Evolutionary conservation across 1,284 basidiomycete species (phyloP), one percentile per base, ranked within the genome.

Genomic region (Somion occarium): DNA sequence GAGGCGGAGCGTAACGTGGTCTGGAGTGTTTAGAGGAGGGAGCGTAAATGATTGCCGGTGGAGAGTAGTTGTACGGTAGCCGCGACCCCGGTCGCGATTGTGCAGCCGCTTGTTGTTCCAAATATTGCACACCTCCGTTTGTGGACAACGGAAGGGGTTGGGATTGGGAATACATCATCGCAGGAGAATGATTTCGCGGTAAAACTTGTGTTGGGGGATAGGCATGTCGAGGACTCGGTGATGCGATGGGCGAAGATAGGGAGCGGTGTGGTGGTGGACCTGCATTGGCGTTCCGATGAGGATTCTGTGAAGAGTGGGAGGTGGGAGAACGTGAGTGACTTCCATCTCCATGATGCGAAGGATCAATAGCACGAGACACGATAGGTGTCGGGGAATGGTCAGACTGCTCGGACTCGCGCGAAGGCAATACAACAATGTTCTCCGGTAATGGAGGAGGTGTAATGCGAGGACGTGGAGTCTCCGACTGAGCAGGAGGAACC

Each of bases 31-130:
- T 56, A 18, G 62, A 61, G 1, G 68, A 67, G 0, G 68, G 67
- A 1, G 67, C 67, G 50, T 70, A 69, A 26, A 69, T 58, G 44
- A 69, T 70, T 23, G 64, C 59, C 7, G 68, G 68, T 3, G 67
- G 68, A 2, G 59, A 51, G 51, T 66, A 67, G 19, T 49, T 41
- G 52, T 67, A 67, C 3, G 64, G 61, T 3, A 65, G 60, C 7
- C 61, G 57, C 19, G 63, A 57, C 41, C 53, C 59, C 9, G 47
- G 53, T 27, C 57, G 56, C 1, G 63, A 56, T 43, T 44, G 48
- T 15, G 59, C 51, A 23, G 58, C 56, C 4, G 58, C 49, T n/a
- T 59, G 58, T 15, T 56, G 54, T 44, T 59, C 62, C 25, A 55
- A 53, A 48, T 55, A 62, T n/a, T 57, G 58, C 20, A 59, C 52